These are phyloP conservation scores for Quercus aquifolioides DNA, from an alignment of 306 rosid genomes.

Conservation along the genomic window DNA sequence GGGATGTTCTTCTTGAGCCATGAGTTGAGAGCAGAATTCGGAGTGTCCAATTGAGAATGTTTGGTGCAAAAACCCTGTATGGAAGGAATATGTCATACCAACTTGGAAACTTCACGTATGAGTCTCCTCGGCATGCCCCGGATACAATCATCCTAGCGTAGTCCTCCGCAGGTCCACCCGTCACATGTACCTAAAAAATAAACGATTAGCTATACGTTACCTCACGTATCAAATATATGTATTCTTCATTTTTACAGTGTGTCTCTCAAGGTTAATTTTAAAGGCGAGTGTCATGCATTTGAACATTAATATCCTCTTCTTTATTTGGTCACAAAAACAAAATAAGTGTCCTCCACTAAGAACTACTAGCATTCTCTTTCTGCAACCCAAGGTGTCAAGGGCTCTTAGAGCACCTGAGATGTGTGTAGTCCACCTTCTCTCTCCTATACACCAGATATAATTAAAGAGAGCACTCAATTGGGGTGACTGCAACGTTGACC, in stretches of 20 bases:
- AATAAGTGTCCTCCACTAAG: no score
- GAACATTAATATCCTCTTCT: neutral
- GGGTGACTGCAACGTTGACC: no score
- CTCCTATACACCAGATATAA: no score
- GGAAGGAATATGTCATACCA: slow-evolving; percentile 78
- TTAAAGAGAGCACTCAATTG: no score
- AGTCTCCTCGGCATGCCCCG: slow-evolving; percentile 74
- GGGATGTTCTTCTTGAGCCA: slow-evolving; percentile 42
- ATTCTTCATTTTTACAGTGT: neutral
- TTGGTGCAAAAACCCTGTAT: slow-evolving; percentile 68
- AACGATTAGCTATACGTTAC: neutral
- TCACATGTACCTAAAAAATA: slow-evolving; percentile 46
- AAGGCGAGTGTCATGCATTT: neutral
- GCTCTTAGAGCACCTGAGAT: no score
- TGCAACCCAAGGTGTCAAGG: no score
- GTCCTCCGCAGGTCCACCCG: slow-evolving; percentile 59
- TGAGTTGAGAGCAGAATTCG: slow-evolving; percentile 49
- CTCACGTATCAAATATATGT: no score
- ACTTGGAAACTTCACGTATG: slow-evolving; percentile 68
- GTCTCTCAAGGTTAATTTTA: neutral
- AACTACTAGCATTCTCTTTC: no score
- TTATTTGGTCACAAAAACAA: no score
- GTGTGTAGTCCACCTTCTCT: no score
- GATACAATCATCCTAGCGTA: slow-evolving; percentile 71
- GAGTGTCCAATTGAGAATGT: slow-evolving; percentile 66